Evolutionary conservation across 805 yeast species (phyloP).

Genomic region (Ogataea nitratoaversa): DNA sequence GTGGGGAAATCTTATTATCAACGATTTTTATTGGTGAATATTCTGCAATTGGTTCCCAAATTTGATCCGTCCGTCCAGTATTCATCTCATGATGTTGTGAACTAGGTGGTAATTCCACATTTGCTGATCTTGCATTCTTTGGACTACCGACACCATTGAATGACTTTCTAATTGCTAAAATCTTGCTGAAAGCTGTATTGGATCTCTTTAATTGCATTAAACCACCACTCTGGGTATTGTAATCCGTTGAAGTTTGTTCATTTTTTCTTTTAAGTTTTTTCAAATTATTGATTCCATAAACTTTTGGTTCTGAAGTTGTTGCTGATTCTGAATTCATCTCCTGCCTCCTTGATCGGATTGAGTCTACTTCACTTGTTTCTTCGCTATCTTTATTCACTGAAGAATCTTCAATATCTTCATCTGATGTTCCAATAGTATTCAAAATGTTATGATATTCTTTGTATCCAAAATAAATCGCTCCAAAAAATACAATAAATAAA

Average conservation of each 20-base stretch:
- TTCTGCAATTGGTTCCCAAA: slow-evolving; percentile 11
- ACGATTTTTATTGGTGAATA: slow-evolving; percentile 20
- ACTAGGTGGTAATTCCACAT: neutral
- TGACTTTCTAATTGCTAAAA: neutral
- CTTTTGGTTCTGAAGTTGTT: neutral
- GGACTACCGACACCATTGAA: neutral
- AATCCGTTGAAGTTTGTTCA: no score
- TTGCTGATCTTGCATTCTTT: neutral
- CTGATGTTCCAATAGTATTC: slow-evolving; percentile 1
- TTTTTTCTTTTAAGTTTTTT: neutral
- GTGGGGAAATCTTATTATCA: slow-evolving; percentile 11
- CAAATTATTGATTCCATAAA: neutral
- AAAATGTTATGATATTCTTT: slow-evolving; percentile 13
- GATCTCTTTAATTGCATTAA: neutral
- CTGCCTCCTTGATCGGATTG: neutral
- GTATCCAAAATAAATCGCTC: slow-evolving; percentile 15
- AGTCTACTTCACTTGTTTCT: neutral
- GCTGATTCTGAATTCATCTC: neutral
- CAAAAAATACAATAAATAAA: slow-evolving; percentile 12
- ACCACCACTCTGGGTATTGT: no score
- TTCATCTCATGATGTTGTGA: neutral
- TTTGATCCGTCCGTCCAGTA: slow-evolving; percentile 1
- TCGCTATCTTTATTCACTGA: neutral
- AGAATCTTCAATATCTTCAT: neutral
- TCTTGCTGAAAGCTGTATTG: neutral